Evolutionary conservation across 1,139 yeast genomes (phyloP).

Genomic region (Yamadazyma spencermartinsiae): DNA sequence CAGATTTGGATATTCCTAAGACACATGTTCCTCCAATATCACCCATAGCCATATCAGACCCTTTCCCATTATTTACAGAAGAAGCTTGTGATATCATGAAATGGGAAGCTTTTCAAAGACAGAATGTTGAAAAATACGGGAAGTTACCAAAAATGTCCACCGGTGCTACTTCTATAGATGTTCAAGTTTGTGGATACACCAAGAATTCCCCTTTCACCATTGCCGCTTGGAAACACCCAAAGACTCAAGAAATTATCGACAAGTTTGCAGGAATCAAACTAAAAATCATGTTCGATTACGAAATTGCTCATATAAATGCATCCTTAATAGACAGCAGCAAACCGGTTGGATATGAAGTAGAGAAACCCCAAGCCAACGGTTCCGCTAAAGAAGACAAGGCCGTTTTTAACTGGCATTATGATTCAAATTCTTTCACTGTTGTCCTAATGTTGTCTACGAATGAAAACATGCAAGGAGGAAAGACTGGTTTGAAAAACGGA

Average conservation of each 20-base stretch:
- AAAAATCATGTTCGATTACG: conserved; percentile 26
- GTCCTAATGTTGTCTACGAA: conserved; percentile 34
- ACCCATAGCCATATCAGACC: conserved; percentile 29
- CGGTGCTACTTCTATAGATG: conserved; percentile 25
- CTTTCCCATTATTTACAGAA: conserved; percentile 31
- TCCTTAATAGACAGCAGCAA: conserved; percentile 24
- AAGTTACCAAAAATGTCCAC: conserved; percentile 28
- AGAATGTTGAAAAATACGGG: conserved; percentile 24
- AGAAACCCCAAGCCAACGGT: conserved; percentile 7
- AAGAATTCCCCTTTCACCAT: conserved; percentile 26
- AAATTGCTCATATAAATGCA: conserved; percentile 30
- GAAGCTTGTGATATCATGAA: conserved; percentile 35
- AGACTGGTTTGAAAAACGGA: conserved; percentile 33
- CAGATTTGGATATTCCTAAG: conserved; percentile 27
- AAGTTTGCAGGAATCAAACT: conserved; percentile 24
- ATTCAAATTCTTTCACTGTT: conserved; percentile 28
- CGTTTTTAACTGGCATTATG: conserved; percentile 30
- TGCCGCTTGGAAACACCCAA: conserved; percentile 22
- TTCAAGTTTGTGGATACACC: conserved; percentile 32
- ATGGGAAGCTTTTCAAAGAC: conserved; percentile 30
- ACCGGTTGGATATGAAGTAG: conserved; percentile 11
- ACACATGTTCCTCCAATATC: conserved; percentile 27
- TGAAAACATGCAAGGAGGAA: conserved; percentile 32
- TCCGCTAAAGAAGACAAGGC: conserved; percentile 14
- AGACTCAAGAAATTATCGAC: conserved; percentile 21